phyloP scores from a whole-genome alignment of 2,329 filamentous ascomycete genomes.

The Alternaria incomplexa region DNA sequence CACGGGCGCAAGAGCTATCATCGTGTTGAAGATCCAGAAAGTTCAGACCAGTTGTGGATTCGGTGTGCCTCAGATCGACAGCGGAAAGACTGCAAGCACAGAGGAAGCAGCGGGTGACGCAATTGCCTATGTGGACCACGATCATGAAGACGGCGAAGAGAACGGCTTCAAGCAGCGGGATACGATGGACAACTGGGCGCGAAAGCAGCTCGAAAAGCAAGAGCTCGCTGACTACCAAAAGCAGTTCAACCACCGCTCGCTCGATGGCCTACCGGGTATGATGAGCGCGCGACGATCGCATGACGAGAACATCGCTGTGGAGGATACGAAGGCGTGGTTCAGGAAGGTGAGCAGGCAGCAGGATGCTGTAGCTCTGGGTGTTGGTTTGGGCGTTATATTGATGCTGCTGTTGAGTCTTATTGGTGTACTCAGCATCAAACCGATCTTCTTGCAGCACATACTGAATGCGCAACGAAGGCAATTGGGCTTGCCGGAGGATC shows the following conservation, averaged over 20 bases:
- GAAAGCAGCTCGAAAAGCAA: conserved; percentile 57
- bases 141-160: conserved; percentile 11
- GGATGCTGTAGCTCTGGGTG: conserved; percentile 27
- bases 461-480: conserved; percentile 33
- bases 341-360: conserved; percentile 32
- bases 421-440: conserved; percentile 24
- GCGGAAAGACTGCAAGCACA: not conserved
- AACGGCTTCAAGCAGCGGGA: conserved; percentile 51
- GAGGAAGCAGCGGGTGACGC: conserved; percentile 20
- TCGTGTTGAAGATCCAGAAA: conserved; percentile 66
- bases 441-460: conserved; percentile 26
- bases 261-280: conserved; percentile 34
- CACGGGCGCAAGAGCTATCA: conserved; percentile 58
- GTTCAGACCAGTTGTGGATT: conserved; percentile 72
- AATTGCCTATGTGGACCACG: conserved; percentile 29
- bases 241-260: conserved; percentile 56
- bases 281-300: conserved; percentile 56
- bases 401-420: conserved; percentile 28
- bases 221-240: conserved; percentile 63
- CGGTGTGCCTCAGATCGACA: conserved; percentile 63
- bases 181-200: conserved; percentile 61
- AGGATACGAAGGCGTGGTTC: conserved; percentile 46
- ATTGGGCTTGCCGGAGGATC: conserved; percentile 23
- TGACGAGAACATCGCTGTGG: conserved; percentile 54
- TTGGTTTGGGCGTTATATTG: conserved; percentile 25